Evolutionary conservation across 139 green algal species (phyloP).

Genomic region (Pseudopediastrum boryanum): DNA sequence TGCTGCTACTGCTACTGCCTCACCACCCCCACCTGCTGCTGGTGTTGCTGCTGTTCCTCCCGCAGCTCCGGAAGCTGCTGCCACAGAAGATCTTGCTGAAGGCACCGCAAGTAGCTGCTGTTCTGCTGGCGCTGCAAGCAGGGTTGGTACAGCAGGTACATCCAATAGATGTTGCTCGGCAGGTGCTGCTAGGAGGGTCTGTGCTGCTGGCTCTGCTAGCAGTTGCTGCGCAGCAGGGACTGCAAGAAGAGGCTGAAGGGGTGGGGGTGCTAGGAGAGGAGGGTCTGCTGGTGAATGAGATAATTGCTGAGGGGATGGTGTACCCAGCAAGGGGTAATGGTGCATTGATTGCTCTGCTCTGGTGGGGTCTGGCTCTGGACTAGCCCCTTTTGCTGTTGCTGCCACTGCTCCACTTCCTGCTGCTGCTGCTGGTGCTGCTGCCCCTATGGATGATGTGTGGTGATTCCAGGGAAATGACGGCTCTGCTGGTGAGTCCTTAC

Average conservation of each 20-base stretch:
- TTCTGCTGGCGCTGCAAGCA: neutral
- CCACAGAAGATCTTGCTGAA: neutral
- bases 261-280: neutral
- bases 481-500: too few relatives aligned
- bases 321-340: neutral
- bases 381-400: conserved; percentile 12
- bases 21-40: neutral
- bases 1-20: neutral
- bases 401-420: neutral
- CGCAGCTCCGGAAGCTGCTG: neutral
- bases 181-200: too few relatives aligned
- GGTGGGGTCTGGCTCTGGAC: neutral
- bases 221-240: neutral
- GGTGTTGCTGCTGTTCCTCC: neutral
- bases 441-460: neutral
- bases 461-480: too few relatives aligned
- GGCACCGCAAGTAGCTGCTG: neutral
- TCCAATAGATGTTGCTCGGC: neutral
- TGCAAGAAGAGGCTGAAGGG: conserved; percentile 4
- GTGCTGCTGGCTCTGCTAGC: conserved; percentile 1
- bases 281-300: neutral
- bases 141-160: neutral
- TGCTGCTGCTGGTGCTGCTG: conserved; percentile 2
- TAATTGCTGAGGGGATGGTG: neutral
- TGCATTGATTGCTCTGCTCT: neutral